phyloP scores from a whole-genome alignment of 2,329 filamentous ascomycete genomes.

The Diaporthe citriasiana region DNA sequence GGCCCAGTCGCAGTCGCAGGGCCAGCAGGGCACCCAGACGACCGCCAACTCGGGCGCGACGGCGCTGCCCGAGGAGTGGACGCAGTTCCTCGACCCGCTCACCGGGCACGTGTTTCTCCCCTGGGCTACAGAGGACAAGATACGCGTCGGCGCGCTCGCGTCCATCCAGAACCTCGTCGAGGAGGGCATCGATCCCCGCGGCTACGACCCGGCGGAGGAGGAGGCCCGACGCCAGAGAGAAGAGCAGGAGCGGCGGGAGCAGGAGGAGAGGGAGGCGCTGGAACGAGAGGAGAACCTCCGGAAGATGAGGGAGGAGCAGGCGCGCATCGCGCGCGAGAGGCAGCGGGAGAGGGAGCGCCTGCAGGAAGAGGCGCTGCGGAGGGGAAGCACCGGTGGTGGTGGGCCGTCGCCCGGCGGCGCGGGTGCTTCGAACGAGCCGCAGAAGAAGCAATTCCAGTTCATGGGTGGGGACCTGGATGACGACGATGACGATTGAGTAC shows the following conservation, averaged over 20 bases:
- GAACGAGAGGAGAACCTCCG: conserved; percentile 54
- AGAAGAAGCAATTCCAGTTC: conserved; percentile 69
- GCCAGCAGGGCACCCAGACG: conserved; percentile 41
- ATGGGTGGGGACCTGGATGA: conserved; percentile 64
- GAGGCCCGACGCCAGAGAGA: conserved; percentile 64
- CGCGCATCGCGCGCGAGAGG: conserved; percentile 60
- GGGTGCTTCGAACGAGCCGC: conserved; percentile 44
- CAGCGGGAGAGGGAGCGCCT: conserved; percentile 62
- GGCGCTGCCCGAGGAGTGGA: conserved; percentile 63
- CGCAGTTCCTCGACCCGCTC: conserved; percentile 67
- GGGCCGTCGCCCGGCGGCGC: conserved; percentile 35
- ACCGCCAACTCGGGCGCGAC: conserved; percentile 48
- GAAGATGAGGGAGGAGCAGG: conserved; percentile 61
- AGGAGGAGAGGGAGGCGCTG: conserved; percentile 58
- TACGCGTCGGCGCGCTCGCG: conserved; percentile 77
- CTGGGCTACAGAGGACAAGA: conserved; percentile 81
- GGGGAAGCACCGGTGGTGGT: conserved; percentile 45
- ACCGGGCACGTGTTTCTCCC: conserved; percentile 76
- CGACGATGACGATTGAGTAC: conserved; percentile 58
- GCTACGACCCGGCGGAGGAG: conserved; percentile 71
- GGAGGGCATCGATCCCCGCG: conserved; percentile 72
- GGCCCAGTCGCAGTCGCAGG: conserved; percentile 35
- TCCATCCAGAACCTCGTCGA: conserved; percentile 73
- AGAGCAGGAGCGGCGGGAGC: conserved; percentile 65
- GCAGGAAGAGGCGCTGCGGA: conserved; percentile 56